A percentile compares a stretch with the other conserved stretches of the same genome.
Conservation (phyloP, 2,329 filamentous ascomycete genomes). For the Mycosphaerella arachidis region DNA sequence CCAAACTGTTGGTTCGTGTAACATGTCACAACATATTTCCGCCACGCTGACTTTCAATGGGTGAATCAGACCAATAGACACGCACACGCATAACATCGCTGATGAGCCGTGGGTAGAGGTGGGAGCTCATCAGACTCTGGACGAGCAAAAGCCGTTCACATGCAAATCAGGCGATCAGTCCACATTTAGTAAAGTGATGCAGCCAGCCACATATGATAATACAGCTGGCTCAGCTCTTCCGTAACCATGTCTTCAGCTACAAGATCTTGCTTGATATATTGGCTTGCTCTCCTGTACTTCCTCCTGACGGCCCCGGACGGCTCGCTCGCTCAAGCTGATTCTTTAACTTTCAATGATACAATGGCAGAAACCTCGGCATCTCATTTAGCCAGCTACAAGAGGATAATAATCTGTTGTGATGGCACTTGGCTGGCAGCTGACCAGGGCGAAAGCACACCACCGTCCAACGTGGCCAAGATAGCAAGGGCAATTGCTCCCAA, state of each 20-base stretch:
- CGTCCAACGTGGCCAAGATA: slow-evolving; percentile 45
- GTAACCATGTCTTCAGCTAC: not conserved
- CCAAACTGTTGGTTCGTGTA: not conserved
- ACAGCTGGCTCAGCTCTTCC: not conserved
- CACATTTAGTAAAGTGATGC: not conserved
- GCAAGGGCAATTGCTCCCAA: slow-evolving; percentile 44
- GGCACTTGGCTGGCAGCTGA: slow-evolving; percentile 37
- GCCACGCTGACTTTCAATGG: not conserved
- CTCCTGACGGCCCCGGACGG: not conserved
- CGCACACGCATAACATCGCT: not conserved
- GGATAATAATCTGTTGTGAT: slow-evolving; percentile 14
- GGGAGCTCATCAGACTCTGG: not conserved
- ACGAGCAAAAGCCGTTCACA: not conserved
- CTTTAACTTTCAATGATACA: not conserved
- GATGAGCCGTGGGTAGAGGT: not conserved
- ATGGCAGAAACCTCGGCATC: not conserved
- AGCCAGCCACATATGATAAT: not conserved
- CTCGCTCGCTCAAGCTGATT: not conserved
- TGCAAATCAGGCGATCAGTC: not conserved
- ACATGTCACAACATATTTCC: not conserved
- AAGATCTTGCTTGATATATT: not conserved
- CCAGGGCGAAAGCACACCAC: slow-evolving; percentile 38
- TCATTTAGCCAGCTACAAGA: slow-evolving; percentile 4
- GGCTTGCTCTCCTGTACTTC: not conserved
- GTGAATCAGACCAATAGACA: not conserved